A percentile compares a stretch with the other conserved stretches of the same genome.
Evolutionary conservation across 2,329 filamentous ascomycete genomes (phyloP).

Genomic region (Macrophomina phaseolina): DNA sequence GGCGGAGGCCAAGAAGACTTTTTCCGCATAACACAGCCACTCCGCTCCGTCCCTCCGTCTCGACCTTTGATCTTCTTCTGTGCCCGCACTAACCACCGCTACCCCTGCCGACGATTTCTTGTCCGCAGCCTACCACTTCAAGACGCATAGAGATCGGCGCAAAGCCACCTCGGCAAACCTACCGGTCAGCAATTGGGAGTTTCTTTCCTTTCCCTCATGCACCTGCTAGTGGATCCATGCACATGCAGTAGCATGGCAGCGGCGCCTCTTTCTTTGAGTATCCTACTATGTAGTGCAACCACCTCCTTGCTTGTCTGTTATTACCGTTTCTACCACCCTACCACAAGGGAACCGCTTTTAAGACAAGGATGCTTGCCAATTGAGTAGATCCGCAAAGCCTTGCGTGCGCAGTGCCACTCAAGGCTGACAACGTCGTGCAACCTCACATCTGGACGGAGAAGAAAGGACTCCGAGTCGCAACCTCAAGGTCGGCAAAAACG

Average conservation of each 20-base stretch:
- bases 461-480: background rate
- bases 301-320: background rate
- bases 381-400: background rate
- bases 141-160: background rate
- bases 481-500: background rate
- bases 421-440: background rate
- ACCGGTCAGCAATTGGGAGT: constrained; percentile 1
- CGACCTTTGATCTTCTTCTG: background rate
- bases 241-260: constrained; percentile 7
- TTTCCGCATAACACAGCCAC: constrained; percentile 9
- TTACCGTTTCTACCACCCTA: background rate
- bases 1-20: background rate
- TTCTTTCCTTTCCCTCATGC: background rate
- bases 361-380: background rate
- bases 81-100: background rate
- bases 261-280: background rate
- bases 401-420: background rate
- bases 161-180: background rate
- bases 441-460: background rate
- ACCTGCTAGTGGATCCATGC: background rate
- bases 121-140: background rate
- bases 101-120: background rate
- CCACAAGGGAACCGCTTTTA: background rate
- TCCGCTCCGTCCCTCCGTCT: background rate
- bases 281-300: constrained; percentile 13